phyloP scores from a whole-genome alignment of 2,329 filamentous ascomycete genomes.

The Coniosporium tulheliwenetii region DNA sequence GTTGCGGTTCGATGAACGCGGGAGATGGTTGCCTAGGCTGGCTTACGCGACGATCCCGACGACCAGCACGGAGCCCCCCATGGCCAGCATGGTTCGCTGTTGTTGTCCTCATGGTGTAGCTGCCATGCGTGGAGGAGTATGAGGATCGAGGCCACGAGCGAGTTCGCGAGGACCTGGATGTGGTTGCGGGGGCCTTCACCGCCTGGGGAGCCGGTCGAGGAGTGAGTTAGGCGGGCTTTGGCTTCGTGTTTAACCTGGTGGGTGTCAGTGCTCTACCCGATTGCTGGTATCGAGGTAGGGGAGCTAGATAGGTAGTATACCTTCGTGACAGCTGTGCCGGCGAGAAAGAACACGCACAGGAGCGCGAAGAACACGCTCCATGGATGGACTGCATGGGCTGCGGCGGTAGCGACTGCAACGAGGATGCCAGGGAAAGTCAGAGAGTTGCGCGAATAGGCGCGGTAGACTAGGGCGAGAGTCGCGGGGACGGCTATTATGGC shows the following conservation, averaged over 20 bases:
- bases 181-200: slow-evolving; percentile 75
- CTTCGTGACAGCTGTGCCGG: slow-evolving; percentile 72
- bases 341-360: slow-evolving; percentile 71
- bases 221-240: slow-evolving; percentile 69
- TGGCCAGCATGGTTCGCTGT: slow-evolving; percentile 25
- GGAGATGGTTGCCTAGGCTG: neutral
- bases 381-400: slow-evolving; percentile 76
- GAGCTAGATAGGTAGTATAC: slow-evolving; percentile 24
- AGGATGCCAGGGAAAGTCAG: slow-evolving; percentile 64
- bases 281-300: neutral
- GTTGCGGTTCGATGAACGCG: neutral
- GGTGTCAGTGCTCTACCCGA: neutral
- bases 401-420: slow-evolving; percentile 56
- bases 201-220: slow-evolving; percentile 54
- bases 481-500: slow-evolving; percentile 12
- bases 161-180: slow-evolving; percentile 84
- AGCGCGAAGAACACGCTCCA: slow-evolving; percentile 86
- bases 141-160: slow-evolving; percentile 55
- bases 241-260: slow-evolving; percentile 66
- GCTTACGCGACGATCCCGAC: slow-evolving; percentile 31
- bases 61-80: slow-evolving; percentile 23
- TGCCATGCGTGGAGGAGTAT: slow-evolving; percentile 35
- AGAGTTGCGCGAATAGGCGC: slow-evolving; percentile 20
- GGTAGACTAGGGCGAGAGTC: slow-evolving; percentile 20
- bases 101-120: slow-evolving; percentile 16